A percentile compares a stretch with the other conserved stretches of the same genome.
These are phyloP conservation scores for Aspergillus hortae DNA, from an alignment of 2,329 filamentous ascomycete genomes.

Conservation along the genomic window DNA sequence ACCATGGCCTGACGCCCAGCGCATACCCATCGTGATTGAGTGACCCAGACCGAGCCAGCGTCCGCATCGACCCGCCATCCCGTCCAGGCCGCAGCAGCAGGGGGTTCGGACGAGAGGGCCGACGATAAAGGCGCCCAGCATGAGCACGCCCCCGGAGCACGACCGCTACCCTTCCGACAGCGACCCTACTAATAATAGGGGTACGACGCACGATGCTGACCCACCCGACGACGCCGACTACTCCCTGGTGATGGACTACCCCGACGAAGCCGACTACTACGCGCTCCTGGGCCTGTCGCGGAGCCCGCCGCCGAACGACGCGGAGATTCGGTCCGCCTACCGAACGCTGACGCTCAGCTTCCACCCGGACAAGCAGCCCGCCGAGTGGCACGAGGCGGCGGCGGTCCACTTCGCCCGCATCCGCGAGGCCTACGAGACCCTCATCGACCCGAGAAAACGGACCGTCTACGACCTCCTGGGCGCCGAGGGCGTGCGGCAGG, in stretches of 20 bases:
- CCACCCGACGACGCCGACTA: slow-evolving; percentile 21
- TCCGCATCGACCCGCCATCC: no score
- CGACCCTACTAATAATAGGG: neutral
- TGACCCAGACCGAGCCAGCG: no score
- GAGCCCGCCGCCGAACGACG: slow-evolving; percentile 37
- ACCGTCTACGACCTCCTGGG: slow-evolving; percentile 43
- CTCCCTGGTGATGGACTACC: slow-evolving; percentile 24
- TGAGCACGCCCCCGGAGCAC: neutral
- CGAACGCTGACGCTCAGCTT: slow-evolving; percentile 42
- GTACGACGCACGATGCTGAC: neutral
- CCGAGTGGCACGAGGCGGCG: slow-evolving; percentile 35
- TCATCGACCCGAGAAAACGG: slow-evolving; percentile 40
- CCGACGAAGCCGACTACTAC: slow-evolving; percentile 40
- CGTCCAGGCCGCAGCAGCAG: no score
- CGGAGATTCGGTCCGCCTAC: slow-evolving; percentile 44
- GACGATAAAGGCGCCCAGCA: neutral
- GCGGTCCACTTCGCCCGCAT: slow-evolving; percentile 37
- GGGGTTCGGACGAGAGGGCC: no score
- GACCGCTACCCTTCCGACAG: neutral
- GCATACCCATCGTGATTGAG: neutral
- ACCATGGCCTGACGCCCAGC: neutral
- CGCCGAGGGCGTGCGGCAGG: slow-evolving; percentile 36
- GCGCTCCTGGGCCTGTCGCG: slow-evolving; percentile 38
- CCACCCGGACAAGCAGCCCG: slow-evolving; percentile 45
- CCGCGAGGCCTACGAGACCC: slow-evolving; percentile 40